Conservation (phyloP, 2,329 filamentous ascomycete genomes). For the Nothophoma quercina region DNA sequence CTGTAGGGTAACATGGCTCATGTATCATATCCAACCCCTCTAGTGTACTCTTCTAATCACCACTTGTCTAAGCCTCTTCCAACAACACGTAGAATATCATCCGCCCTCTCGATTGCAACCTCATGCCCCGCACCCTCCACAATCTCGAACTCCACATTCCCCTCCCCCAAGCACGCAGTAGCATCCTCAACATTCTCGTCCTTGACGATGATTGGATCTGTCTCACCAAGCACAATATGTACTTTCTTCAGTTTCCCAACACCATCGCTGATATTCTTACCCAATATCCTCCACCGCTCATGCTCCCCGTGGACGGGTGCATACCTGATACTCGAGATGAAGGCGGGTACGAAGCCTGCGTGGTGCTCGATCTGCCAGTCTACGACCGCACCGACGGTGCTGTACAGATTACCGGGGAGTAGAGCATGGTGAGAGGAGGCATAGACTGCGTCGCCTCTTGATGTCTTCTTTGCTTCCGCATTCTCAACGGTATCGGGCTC, state of each 20-base stretch:
- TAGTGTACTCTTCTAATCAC: neutral
- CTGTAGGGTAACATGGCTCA: too few relatives aligned
- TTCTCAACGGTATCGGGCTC: slow-evolving; percentile 34
- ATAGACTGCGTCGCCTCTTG: slow-evolving; percentile 30
- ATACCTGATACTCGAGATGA: slow-evolving; percentile 73
- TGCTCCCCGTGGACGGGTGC: slow-evolving; percentile 73
- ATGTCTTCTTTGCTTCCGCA: slow-evolving; percentile 18
- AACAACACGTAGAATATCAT: slow-evolving; percentile 65
- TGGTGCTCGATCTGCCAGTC: slow-evolving; percentile 74
- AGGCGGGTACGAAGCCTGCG: slow-evolving; percentile 71
- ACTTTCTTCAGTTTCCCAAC: slow-evolving; percentile 59
- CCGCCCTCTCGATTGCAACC: slow-evolving; percentile 68
- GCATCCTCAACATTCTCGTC: slow-evolving; percentile 71
- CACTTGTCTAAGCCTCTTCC: slow-evolving; percentile 50
- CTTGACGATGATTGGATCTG: slow-evolving; percentile 71
- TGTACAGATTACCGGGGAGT: slow-evolving; percentile 58
- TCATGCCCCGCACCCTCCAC: slow-evolving; percentile 72
- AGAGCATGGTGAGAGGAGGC: slow-evolving; percentile 47
- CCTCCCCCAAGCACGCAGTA: slow-evolving; percentile 61
- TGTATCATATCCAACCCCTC: neutral
- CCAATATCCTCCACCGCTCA: slow-evolving; percentile 67
- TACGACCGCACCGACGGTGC: slow-evolving; percentile 69
- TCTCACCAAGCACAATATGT: slow-evolving; percentile 69
- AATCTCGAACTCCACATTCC: slow-evolving; percentile 64
- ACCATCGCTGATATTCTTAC: slow-evolving; percentile 46